A percentile compares a stretch with the other conserved stretches of the same genome.
phyloP scores from a whole-genome alignment of 129 eudicot genomes.

The Flaveria sonorensis region DNA sequence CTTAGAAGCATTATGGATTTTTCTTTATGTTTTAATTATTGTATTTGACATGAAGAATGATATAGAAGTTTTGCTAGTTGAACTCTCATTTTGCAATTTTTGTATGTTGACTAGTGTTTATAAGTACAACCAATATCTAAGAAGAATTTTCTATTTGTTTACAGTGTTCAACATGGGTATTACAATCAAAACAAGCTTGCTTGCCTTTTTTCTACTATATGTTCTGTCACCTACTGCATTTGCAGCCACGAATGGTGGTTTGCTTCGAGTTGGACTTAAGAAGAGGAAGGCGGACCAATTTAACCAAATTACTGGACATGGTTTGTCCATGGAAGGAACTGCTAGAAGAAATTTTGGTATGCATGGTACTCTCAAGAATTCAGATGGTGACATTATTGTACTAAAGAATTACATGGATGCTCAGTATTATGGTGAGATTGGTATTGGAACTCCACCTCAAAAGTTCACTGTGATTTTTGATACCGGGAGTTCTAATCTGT shows the following conservation, averaged over 20 bases:
- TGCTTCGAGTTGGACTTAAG: slow-evolving; percentile 73
- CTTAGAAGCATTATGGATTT: neutral
- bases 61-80: slow-evolving; percentile 23
- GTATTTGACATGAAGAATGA: neutral
- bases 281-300: slow-evolving; percentile 61
- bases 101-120: neutral
- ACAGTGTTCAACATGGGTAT: slow-evolving; percentile 56
- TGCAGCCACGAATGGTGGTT: slow-evolving; percentile 45
- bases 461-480: slow-evolving; percentile 92
- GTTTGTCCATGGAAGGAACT: slow-evolving; percentile 38
- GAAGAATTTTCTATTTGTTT: slow-evolving; percentile 23
- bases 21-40: neutral
- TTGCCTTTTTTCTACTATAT: slow-evolving; percentile 44
- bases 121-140: slow-evolving; percentile 5
- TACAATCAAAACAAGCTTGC: slow-evolving; percentile 32
- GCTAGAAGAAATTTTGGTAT: slow-evolving; percentile 37
- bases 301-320: slow-evolving; percentile 44
- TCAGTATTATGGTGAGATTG: slow-evolving; percentile 95
- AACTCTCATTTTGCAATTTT: neutral
- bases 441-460: slow-evolving; percentile 86
- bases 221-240: slow-evolving; percentile 43
- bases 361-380: slow-evolving; percentile 38
- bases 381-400: slow-evolving; percentile 60
- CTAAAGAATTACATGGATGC: slow-evolving; percentile 93
- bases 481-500: slow-evolving; percentile 93